A percentile compares a stretch with the other conserved stretches of the same genome.
These are phyloP conservation scores for Monoraphidium neglectum DNA, from an alignment of 139 green algal genomes.

Conservation along the genomic window DNA sequence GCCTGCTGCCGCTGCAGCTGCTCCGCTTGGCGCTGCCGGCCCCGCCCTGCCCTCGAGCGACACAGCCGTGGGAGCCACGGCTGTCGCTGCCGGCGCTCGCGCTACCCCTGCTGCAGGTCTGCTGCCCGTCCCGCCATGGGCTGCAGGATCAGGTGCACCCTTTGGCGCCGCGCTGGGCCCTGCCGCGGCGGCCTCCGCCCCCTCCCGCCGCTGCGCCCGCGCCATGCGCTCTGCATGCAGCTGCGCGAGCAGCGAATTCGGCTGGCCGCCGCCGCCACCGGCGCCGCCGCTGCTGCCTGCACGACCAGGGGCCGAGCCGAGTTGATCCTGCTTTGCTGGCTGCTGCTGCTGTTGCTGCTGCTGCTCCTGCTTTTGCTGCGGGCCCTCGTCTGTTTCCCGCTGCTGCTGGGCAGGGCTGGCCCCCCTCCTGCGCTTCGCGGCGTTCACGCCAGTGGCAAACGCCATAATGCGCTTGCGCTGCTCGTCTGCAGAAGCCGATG, in stretches of 20 bases:
- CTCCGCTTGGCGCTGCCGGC: neutral
- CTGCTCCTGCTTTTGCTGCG: neutral
- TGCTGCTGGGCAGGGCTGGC: too few relatives aligned
- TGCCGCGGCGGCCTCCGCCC: too few relatives aligned
- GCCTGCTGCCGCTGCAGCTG: neutral
- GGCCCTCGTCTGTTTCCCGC: neutral
- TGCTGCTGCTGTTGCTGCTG: conserved; percentile 13
- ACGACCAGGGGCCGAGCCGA: neutral
- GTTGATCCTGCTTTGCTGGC: neutral
- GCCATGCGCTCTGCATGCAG: conserved; percentile 48
- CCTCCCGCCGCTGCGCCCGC: conserved; percentile 15
- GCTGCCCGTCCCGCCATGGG: too few relatives aligned
- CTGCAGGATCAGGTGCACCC: too few relatives aligned
- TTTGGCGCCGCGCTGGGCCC: too few relatives aligned
- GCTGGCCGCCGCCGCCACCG: neutral
- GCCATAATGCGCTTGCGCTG: conserved; percentile 40
- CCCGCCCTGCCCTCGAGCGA: neutral
- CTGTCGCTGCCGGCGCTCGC: neutral
- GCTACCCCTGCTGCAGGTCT: conserved; percentile 1
- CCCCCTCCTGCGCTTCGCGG: too few relatives aligned
- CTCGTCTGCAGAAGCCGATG: conserved; percentile 3
- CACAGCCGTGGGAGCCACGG: too few relatives aligned
- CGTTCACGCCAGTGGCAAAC: conserved; percentile 25
- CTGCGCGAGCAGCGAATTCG: conserved; percentile 38
- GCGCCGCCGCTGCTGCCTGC: neutral